Base-by-base conservation (phyloP, 768 basidiomycete species). In the Punctularia strigosozonata region DNA sequence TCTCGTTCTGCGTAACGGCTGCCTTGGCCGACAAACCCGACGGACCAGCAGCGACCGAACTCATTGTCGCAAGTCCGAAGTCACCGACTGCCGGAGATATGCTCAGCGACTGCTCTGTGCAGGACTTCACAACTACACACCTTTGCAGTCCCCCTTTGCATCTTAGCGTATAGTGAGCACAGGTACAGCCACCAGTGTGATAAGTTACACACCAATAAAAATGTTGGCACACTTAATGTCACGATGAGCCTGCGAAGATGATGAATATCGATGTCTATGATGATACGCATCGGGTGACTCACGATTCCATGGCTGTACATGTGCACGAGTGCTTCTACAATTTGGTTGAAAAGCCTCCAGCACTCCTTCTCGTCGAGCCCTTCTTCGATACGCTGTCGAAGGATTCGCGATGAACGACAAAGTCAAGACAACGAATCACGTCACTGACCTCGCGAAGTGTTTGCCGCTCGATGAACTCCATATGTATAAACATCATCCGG, bases 221-320 rank as follows among this genome's bases (percentile, higher is more conserved):
- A 97, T 90, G 50, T 97, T 97, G 0, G 83, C 85, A 12, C 89
- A 62, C 55, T 97, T 97, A 55, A 97, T 85, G 55, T 95, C 91
- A 37, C 85, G 67, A 58, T 88, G 84, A 88, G 58, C 74, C 77
- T 38, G 25, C 14, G 25, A 37, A 36, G 31, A 39, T 5, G 14
- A 32, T 6, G 21, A 48, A 4, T 46, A 40, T 21, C 30, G 10
- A 13, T 7, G 20, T 28, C 45, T 18, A 40, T 31, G 1, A 34
- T 17, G 35, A 19, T n/a, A 12, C 4, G 6, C 39, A 36, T 36
- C 6, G 21, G 40, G 37, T 25, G 12, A 65, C 78, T 42, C 18
- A 84, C 81, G 50, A 97, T 91, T n/a, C 85, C 82, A 40, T 84
- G 65, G 19, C 75, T 78, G 1, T 85, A 79, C 77, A 95, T 89